phyloP scores from a whole-genome alignment of 208 protist species.

The Trypanosoma cruzi region DNA sequence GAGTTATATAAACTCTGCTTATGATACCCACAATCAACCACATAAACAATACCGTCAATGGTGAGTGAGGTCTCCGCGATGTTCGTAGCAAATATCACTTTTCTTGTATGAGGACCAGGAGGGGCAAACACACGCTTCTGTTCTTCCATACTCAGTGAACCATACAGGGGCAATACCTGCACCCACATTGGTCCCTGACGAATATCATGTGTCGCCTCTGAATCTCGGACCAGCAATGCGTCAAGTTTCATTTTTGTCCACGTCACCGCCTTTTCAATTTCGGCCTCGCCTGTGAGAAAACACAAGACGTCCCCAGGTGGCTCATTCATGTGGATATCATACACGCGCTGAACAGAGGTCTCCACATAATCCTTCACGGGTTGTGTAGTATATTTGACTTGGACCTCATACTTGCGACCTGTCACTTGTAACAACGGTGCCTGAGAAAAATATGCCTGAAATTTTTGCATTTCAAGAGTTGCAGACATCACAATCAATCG shows the following conservation, averaged over 20 bases:
- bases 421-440: conserved; percentile 97
- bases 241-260: conserved; percentile 32
- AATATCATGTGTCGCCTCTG: conserved; percentile 1
- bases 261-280: conserved; percentile 78
- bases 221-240: background rate
- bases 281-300: conserved; percentile 89
- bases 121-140: conserved; percentile 80
- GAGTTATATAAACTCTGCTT: conserved; percentile 99
- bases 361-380: conserved; percentile 95
- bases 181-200: conserved; percentile 30
- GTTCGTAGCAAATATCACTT: conserved; percentile 99
- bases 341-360: conserved; percentile 62
- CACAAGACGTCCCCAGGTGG: conserved; percentile 82
- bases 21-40: conserved; percentile 98
- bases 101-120: conserved; percentile 55
- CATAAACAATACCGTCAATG: conserved; percentile 99
- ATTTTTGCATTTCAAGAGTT: conserved; percentile 97
- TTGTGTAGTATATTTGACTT: conserved; percentile 73
- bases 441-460: conserved; percentile 96
- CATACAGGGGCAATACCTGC: conserved; percentile 84
- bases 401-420: conserved; percentile 95
- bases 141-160: conserved; percentile 64
- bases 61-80: conserved; percentile 99
- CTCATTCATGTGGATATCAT: conserved; percentile 73
- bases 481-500: conserved; percentile 98